These are phyloP conservation scores for Inga leiocalycina DNA, from an alignment of 306 rosid species.

Conservation along the genomic window DNA sequence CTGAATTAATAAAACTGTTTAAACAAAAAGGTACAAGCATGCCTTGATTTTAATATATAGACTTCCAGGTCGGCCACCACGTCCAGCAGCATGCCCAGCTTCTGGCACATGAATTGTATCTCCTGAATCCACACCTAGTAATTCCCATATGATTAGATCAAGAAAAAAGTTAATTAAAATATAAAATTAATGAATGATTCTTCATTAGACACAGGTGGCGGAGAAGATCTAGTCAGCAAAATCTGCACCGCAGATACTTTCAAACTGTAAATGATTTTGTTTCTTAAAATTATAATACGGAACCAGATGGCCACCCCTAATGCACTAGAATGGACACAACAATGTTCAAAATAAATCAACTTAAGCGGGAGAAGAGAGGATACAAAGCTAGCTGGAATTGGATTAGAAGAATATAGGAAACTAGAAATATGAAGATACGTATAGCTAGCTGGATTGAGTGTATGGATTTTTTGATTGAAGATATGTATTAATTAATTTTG, in stretches of 20 bases:
- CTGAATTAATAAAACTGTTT: background rate
- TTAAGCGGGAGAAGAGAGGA: constrained; percentile 13
- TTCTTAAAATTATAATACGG: constrained; percentile 20
- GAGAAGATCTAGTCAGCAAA: constrained; percentile 23
- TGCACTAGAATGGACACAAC: background rate
- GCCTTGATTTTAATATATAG: constrained; percentile 82
- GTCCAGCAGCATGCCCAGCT: constrained; percentile 82
- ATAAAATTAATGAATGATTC: constrained; percentile 1
- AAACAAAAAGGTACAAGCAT: constrained; percentile 5
- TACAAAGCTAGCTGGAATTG: constrained; percentile 10
- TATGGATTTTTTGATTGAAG: background rate
- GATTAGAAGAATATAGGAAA: background rate
- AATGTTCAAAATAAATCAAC: constrained; percentile 1
- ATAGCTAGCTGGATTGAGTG: background rate
- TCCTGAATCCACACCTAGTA: constrained; percentile 86
- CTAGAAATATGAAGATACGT: constrained; percentile 12
- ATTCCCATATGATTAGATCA: constrained; percentile 29
- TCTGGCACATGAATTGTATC: constrained; percentile 94
- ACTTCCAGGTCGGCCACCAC: constrained; percentile 75
- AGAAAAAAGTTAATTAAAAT: background rate
- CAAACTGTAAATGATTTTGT: constrained; percentile 17
- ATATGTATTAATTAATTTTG: background rate
- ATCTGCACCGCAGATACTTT: constrained; percentile 13
- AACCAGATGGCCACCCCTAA: background rate
- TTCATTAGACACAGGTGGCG: background rate